phyloP scores from a whole-genome alignment of 805 yeast species.

The Maudiozyma barnettii region DNA sequence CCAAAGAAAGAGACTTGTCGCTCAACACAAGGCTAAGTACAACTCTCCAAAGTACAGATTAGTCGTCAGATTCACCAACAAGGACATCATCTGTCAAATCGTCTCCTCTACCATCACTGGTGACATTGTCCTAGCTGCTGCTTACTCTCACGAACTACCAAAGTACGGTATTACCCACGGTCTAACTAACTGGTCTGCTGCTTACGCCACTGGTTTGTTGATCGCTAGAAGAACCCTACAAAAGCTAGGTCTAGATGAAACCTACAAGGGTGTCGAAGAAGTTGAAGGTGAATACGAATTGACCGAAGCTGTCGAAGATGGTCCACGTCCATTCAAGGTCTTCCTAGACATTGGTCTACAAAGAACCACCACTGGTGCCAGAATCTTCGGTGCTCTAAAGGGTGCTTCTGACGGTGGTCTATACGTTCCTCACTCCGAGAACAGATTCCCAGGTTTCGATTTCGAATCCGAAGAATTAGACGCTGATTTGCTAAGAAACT shows the following conservation, averaged over 20 bases:
- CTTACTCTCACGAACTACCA: conserved; percentile 98
- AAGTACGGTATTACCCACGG: conserved; percentile 95
- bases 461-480: conserved; percentile 97
- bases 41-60: conserved; percentile 98
- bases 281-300: conserved; percentile 98
- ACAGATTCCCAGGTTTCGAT: conserved; percentile 99
- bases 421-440: conserved; percentile 97
- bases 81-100: conserved; percentile 96
- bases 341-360: conserved; percentile 98
- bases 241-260: conserved; percentile 96
- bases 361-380: conserved; percentile 99
- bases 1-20: conserved; percentile 98
- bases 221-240: conserved; percentile 98
- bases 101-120: conserved; percentile 95
- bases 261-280: conserved; percentile 98
- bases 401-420: conserved; percentile 99
- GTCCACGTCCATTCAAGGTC: conserved; percentile 99
- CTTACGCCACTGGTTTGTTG: conserved; percentile 96
- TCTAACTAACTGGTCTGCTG: conserved; percentile 99
- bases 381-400: conserved; percentile 98
- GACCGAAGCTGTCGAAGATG: conserved; percentile 99
- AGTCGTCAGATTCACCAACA: conserved; percentile 99
- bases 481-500: conserved; percentile 93
- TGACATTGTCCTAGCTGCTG: conserved; percentile 92
- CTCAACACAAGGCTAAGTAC: conserved; percentile 99